Conservation (phyloP, 2,329 filamentous ascomycete species). For the Calonectria pteridis region DNA sequence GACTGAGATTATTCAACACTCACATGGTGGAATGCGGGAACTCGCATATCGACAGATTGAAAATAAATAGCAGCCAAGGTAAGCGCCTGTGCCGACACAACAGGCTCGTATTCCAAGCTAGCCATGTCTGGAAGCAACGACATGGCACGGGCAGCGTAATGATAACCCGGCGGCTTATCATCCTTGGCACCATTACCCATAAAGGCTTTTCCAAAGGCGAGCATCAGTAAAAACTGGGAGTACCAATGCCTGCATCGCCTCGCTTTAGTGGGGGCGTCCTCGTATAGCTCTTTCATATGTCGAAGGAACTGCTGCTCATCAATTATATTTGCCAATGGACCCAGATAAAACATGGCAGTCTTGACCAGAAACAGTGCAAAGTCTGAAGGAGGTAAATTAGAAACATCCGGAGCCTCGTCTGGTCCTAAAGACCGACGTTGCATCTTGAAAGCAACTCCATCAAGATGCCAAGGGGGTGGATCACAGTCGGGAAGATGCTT, state of each 20-base stretch:
- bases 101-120: conserved; percentile 35
- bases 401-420: conserved; percentile 38
- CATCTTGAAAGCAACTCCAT: conserved; percentile 42
- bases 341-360: conserved; percentile 41
- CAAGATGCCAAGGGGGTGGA: conserved; percentile 42
- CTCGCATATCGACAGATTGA: conserved; percentile 56
- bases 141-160: conserved; percentile 55
- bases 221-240: conserved; percentile 48
- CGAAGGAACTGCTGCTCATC: conserved; percentile 36
- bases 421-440: conserved; percentile 36
- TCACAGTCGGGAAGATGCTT: conserved; percentile 42
- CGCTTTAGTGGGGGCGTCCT: conserved; percentile 37
- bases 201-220: conserved; percentile 51
- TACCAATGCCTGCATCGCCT: conserved; percentile 44
- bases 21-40: conserved; percentile 55
- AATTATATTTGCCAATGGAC: conserved; percentile 33
- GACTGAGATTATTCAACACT: not conserved
- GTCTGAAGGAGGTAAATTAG: conserved; percentile 36
- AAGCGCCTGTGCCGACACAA: conserved; percentile 45
- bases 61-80: conserved; percentile 53
- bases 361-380: conserved; percentile 42
- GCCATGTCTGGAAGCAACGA: conserved; percentile 52
- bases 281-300: conserved; percentile 38
- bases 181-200: conserved; percentile 40
- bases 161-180: conserved; percentile 50